phyloP scores from a whole-genome alignment of 257 asterid genomes.

The Gynochthodes officinalis region DNA sequence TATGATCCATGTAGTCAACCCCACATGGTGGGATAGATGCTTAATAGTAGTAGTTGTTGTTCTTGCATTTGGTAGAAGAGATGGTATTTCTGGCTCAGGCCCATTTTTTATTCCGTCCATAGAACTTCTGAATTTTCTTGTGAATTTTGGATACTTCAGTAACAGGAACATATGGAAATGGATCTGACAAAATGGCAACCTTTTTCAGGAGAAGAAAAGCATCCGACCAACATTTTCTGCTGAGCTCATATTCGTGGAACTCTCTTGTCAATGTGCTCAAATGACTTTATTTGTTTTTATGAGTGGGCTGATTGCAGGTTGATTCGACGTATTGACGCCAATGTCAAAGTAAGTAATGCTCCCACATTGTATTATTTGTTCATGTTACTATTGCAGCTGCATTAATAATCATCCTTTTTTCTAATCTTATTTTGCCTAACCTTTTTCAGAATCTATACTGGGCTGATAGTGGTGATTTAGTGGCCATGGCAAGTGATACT shows the following conservation, averaged over 20 bases:
- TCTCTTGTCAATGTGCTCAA: too few relatives aligned
- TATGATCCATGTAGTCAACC: too few relatives aligned
- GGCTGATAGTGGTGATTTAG: conserved; percentile 94
- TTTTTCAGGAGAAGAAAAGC: conserved; percentile 93
- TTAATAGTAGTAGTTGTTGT: too few relatives aligned
- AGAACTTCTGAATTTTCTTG: too few relatives aligned
- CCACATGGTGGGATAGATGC: too few relatives aligned
- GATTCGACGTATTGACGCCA: conserved; percentile 87
- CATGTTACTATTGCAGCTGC: conserved; percentile 19
- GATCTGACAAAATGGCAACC: conserved; percentile 16
- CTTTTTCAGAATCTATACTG: conserved; percentile 86
- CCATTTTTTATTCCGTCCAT: not conserved
- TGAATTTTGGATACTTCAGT: not conserved
- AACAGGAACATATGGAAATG: not conserved
- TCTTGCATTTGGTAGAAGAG: conserved; percentile 10
- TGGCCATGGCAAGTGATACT: conserved; percentile 80
- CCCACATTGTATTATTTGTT: conserved; percentile 1
- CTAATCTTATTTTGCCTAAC: conserved; percentile 12
- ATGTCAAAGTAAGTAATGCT: conserved; percentile 64
- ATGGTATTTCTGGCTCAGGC: not conserved
- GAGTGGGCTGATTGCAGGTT: conserved; percentile 95
- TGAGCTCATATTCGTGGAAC: conserved; percentile 73
- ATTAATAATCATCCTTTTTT: not conserved
- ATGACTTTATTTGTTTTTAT: conserved; percentile 86
- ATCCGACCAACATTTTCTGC: conserved; percentile 95